Base-by-base conservation (phyloP, 768 basidiomycete genomes). In the Leccinum ochraceum region DNA sequence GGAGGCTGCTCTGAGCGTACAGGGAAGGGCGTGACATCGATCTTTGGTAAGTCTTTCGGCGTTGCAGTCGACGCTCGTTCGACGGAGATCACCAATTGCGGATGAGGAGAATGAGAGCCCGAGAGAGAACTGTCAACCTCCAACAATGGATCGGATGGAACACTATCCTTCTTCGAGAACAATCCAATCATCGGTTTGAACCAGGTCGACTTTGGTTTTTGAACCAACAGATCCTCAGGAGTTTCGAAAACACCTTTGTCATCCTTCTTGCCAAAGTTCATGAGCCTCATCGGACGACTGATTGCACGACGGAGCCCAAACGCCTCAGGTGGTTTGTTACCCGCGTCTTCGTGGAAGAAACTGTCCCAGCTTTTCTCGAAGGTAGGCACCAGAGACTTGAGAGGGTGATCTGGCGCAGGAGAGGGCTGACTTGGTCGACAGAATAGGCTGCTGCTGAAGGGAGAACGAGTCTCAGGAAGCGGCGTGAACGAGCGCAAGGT, bases 401-500 rank as follows among this genome's bases (percentile, higher is more conserved):
- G 67, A 26, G 68, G 69, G 57, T 69, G 68, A 50, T 61, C 60
- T 22, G 44, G 17, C 57, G 75, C 69, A 34, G 63, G 20, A 57
- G 76, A 74, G 44, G 71, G 66, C 5, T 73, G 74, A 52, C 68
- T 73, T n/a, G 79, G 73, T 22, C 72, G 67, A 64, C 75, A 74
- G 63, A 80, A 78, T 5, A 77, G 74, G 59, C 75, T 75, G 42
- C 73, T 62, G 52, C 65, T 70, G 30, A 69, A 63, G 10, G 69
- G 62, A 46, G 70, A 72, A 59, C 39, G 76, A 76, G 22, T 55
- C 46, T 75, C 73, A n/a, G 81, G 80, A 61, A 83, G 72, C 7
- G 83, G 85, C 30, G 81, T 82, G 60, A 86, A 86, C 24, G 79
- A 79, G 16, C 76, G 76, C 17, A 80, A 63, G 44, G 78, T 71